Evolutionary conservation across 345 rosid genomes (phyloP).

Genomic region (Abelmoschus esculentus): DNA sequence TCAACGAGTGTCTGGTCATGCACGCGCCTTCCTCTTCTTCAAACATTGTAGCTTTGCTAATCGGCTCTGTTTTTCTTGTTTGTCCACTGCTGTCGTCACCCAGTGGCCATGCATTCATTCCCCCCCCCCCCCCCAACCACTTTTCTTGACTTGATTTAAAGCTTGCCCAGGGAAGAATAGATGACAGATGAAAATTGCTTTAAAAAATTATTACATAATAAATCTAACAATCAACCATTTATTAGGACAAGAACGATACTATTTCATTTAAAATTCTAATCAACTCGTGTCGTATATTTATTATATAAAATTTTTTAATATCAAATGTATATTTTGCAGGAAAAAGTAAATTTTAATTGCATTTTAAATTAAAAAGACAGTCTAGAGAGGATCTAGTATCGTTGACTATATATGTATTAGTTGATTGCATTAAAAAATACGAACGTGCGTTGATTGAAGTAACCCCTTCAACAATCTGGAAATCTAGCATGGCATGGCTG

Average conservation of each 20-base stretch:
- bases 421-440: too few species aligned
- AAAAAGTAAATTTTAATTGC: too few species aligned
- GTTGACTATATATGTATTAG: background rate
- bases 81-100: background rate
- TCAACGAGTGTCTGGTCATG: constrained; percentile 5
- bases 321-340: too few species aligned
- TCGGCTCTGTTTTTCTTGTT: background rate
- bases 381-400: background rate
- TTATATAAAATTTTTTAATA: too few species aligned
- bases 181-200: background rate
- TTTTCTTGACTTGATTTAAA: background rate
- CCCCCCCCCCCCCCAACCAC: background rate
- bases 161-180: background rate
- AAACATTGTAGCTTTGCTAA: background rate
- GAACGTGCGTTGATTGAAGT: too few species aligned
- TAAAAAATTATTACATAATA: too few species aligned
- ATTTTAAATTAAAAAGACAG: background rate
- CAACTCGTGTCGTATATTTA: too few species aligned
- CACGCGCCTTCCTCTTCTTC: background rate
- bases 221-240: too few species aligned
- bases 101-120: background rate
- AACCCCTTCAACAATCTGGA: too few species aligned
- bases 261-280: too few species aligned
- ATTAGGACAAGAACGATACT: too few species aligned
- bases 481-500: too few species aligned